Base-by-base conservation (phyloP, 2,329 filamentous ascomycete genomes). In the Cladophialophora psammophila region DNA sequence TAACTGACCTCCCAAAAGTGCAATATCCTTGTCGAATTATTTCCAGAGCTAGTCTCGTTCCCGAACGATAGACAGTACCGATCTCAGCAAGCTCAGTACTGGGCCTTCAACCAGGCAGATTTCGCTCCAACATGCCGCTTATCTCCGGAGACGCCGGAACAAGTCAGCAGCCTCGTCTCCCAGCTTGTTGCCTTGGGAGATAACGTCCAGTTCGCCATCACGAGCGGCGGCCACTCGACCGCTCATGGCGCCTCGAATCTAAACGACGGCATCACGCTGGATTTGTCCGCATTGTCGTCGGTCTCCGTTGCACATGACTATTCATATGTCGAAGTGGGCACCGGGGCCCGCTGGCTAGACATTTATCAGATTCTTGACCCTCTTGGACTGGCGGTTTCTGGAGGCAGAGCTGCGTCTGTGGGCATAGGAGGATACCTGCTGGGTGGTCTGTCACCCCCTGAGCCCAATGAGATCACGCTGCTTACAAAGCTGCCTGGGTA, bases 31-130 rank as follows among this genome's bases (percentile, higher is more conserved):
- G 55, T 34, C 26, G 5, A 34, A 15, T 34, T 15, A n/a, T 58
- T 58, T 15, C 36, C 55, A 45, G 18, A 2, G 15, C 36, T 58
- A 18, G 55, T 58, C 36, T 20, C 36, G 9, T 58, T 58, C 9
- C 55, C 55, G 9, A 10, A 18, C 18, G 55, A 58, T 42, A 26
- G 18, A 38, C 5, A 5, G 10, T 58, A 58, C 13, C 55, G n/a
- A 18, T 58, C 55, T 31, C 55, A 58, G 42, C 55, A 58, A 38
- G 34, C 34, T 36, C 55, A 18, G 15, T 58, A 58, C 55, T 58
- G 55, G 55, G 55, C 55, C 13, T 26, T 34, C 36, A 58, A 58
- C 18, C 55, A 58, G 26, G 55, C 55, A 9, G 55, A 58, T 36
- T 58, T 58, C 9, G 42, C 36, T 7, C 55, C 55, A 15, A 38